phyloP scores from a whole-genome alignment of 345 rosid genomes.

The Populus deltoides region DNA sequence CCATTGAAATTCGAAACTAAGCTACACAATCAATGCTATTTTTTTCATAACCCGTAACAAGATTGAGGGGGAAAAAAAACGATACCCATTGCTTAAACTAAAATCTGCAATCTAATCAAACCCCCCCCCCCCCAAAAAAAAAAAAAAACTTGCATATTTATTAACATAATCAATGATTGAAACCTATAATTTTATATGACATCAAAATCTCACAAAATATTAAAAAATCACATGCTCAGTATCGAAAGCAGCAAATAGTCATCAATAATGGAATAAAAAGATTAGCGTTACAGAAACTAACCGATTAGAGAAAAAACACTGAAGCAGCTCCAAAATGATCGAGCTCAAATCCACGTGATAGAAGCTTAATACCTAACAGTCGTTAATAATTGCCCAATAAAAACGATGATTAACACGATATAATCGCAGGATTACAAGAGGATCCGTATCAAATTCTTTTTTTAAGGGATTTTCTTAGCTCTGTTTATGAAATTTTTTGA shows the following conservation, averaged over 20 bases:
- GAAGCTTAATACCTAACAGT: background rate
- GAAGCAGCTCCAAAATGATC: background rate
- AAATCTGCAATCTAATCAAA: background rate
- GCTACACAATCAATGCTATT: background rate
- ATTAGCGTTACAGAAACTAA: background rate
- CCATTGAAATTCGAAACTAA: background rate
- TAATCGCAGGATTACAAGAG: background rate
- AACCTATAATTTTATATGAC: background rate
- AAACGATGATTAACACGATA: background rate
- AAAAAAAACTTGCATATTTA: background rate
- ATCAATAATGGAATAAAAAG: background rate
- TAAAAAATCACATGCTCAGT: background rate
- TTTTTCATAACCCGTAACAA: background rate
- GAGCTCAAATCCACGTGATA: background rate
- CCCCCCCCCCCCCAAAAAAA: background rate
- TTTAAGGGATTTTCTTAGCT: background rate
- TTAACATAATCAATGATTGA: background rate
- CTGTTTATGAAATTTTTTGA: background rate
- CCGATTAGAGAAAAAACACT: background rate
- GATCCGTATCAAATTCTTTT: background rate
- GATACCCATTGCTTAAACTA: background rate
- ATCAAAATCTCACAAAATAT: background rate
- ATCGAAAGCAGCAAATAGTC: background rate
- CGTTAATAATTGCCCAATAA: background rate
- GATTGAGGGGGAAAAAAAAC: background rate